A percentile compares a stretch with the other conserved stretches of the same genome.
Conservation (phyloP, 805 yeast genomes). For the Saccharomyces jurei region DNA sequence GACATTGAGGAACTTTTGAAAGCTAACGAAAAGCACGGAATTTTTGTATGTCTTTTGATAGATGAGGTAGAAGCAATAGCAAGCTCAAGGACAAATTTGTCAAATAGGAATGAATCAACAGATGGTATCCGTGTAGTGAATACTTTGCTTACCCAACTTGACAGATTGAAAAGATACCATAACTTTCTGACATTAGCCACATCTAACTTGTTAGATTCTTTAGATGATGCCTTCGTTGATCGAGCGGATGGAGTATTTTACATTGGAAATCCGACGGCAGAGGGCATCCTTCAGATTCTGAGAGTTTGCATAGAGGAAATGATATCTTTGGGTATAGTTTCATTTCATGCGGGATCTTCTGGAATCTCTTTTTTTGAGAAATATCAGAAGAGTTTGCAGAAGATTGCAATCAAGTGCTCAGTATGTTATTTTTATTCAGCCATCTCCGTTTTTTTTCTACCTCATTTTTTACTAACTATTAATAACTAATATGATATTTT, state of each 20-base stretch:
- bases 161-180: slow-evolving; percentile 29
- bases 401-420: slow-evolving; percentile 17
- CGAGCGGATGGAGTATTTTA: slow-evolving; percentile 34
- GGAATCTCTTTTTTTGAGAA: slow-evolving; percentile 1
- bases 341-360: neutral
- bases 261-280: slow-evolving; percentile 30
- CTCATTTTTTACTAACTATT: slow-evolving; percentile 7
- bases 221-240: slow-evolving; percentile 40
- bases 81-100: slow-evolving; percentile 31
- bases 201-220: slow-evolving; percentile 32
- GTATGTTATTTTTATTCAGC: slow-evolving; percentile 18
- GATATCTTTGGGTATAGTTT: slow-evolving; percentile 10
- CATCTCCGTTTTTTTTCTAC: neutral
- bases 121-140: slow-evolving; percentile 39
- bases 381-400: slow-evolving; percentile 8
- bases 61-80: slow-evolving; percentile 43
- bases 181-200: slow-evolving; percentile 36
- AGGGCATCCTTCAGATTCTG: slow-evolving; percentile 28
- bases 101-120: slow-evolving; percentile 34
- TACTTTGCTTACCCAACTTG: slow-evolving; percentile 36
- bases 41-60: slow-evolving; percentile 32
- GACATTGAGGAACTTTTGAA: slow-evolving; percentile 26
- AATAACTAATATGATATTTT: neutral
- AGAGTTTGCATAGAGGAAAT: slow-evolving; percentile 24
- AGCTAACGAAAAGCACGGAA: slow-evolving; percentile 7